Conservation (phyloP, 495 filamentous ascomycete genomes). For the Pyrenula massariospora region DNA sequence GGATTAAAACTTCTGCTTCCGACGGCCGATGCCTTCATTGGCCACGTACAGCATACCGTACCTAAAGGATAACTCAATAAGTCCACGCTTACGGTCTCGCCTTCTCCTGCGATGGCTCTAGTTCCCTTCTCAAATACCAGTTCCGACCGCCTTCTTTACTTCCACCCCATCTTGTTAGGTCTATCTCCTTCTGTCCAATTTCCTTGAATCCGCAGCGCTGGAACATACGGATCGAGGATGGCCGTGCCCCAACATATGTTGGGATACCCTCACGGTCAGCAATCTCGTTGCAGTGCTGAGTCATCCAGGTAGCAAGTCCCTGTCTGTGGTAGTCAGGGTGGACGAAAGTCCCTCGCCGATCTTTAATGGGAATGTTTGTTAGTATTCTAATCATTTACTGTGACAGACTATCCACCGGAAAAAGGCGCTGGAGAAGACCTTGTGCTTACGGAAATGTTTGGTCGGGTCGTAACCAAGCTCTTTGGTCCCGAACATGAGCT, state of each 20-base stretch:
- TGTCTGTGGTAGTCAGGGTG: neutral
- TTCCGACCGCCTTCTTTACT: neutral
- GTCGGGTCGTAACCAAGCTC: neutral
- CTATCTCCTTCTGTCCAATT: neutral
- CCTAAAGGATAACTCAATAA: too few relatives aligned
- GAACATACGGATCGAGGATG: neutral
- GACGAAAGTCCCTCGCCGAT: neutral
- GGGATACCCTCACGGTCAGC: neutral
- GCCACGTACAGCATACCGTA: too few relatives aligned
- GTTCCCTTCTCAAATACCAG: neutral
- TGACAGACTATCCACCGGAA: too few relatives aligned
- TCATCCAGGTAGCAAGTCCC: neutral
- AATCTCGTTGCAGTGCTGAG: neutral
- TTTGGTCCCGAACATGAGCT: neutral
- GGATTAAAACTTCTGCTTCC: too few relatives aligned
- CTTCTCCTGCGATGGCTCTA: neutral
- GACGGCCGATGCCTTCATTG: too few relatives aligned
- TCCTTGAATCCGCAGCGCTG: neutral
- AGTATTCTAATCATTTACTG: too few relatives aligned
- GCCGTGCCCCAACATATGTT: neutral
- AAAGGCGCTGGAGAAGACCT: neutral
- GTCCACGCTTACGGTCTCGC: neutral
- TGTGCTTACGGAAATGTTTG: neutral
- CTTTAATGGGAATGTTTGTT: neutral
- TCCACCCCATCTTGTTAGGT: neutral